A percentile compares a stretch with the other conserved stretches of the same genome.
Conservation (phyloP, 768 basidiomycete genomes). For the Pisolithus tinctorius region DNA sequence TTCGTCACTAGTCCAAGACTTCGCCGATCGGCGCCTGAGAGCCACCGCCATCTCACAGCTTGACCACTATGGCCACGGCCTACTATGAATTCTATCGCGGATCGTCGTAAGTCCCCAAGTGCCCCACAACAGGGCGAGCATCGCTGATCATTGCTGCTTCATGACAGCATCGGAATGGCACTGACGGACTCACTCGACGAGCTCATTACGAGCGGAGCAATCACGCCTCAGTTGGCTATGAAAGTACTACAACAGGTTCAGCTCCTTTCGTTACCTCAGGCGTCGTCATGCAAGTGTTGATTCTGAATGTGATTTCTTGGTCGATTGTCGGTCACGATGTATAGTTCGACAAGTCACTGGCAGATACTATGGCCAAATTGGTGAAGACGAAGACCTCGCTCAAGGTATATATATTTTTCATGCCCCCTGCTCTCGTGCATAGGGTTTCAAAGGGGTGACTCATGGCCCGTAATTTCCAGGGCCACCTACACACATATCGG, state of each 20-base stretch:
- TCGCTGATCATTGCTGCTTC: background rate
- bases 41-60: no score
- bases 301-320: background rate
- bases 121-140: background rate
- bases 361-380: conserved; percentile 86
- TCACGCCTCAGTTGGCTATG: conserved; percentile 98
- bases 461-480: conserved; percentile 39
- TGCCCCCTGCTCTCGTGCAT: conserved; percentile 2
- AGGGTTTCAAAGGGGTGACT: conserved; percentile 1
- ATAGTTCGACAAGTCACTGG: conserved; percentile 94
- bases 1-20: no score
- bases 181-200: conserved; percentile 98
- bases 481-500: conserved; percentile 87
- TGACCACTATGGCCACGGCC: conserved; percentile 57
- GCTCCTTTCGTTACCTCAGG: conserved; percentile 5
- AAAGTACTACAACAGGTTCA: conserved; percentile 93
- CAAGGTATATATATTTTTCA: conserved; percentile 51
- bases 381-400: conserved; percentile 93
- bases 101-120: conserved; percentile 63
- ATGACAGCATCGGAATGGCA: conserved; percentile 85
- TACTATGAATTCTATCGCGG: conserved; percentile 94
- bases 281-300: background rate
- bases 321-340: background rate
- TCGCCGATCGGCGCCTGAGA: no score
- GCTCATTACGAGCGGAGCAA: conserved; percentile 92